Conservation (phyloP, 306 rosid genomes). For the Vachellia pachyceras region DNA sequence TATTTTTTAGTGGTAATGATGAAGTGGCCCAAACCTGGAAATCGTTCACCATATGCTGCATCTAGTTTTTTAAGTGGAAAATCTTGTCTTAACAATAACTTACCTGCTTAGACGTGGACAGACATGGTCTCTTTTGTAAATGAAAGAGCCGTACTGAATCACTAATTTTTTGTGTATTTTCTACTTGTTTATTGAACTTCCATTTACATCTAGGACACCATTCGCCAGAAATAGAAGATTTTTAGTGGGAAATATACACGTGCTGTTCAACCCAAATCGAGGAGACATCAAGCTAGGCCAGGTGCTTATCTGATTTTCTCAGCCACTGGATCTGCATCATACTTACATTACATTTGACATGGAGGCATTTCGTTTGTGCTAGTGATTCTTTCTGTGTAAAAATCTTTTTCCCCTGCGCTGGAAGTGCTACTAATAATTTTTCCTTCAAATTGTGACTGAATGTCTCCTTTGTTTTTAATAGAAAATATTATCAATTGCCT, state of each 20-base stretch:
- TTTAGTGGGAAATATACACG: constrained; percentile 82
- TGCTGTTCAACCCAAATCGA: constrained; percentile 88
- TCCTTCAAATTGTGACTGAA: background rate
- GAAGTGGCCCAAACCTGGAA: constrained; percentile 4
- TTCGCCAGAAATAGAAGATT: constrained; percentile 53
- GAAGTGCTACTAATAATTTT: constrained; percentile 12
- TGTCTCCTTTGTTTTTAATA: constrained; percentile 8
- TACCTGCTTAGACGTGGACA: constrained; percentile 3
- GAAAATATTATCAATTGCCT: constrained; percentile 18
- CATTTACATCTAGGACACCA: constrained; percentile 42
- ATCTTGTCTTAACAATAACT: background rate
- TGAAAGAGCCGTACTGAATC: constrained; percentile 9
- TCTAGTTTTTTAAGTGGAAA: constrained; percentile 5
- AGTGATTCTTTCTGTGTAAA: constrained; percentile 11
- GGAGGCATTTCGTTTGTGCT: constrained; percentile 9
- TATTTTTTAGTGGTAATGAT: background rate
- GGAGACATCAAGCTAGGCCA: constrained; percentile 98
- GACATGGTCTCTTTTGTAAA: constrained; percentile 6
- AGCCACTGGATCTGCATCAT: constrained; percentile 26
- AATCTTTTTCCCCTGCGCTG: background rate
- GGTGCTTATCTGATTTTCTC: constrained; percentile 52
- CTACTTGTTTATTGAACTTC: constrained; percentile 29
- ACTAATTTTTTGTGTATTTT: constrained; percentile 3
- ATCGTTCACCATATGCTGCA: constrained; percentile 2
- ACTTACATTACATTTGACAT: constrained; percentile 16